Conservation (phyloP, 768 basidiomycete species). For the Trametes cingulata region DNA sequence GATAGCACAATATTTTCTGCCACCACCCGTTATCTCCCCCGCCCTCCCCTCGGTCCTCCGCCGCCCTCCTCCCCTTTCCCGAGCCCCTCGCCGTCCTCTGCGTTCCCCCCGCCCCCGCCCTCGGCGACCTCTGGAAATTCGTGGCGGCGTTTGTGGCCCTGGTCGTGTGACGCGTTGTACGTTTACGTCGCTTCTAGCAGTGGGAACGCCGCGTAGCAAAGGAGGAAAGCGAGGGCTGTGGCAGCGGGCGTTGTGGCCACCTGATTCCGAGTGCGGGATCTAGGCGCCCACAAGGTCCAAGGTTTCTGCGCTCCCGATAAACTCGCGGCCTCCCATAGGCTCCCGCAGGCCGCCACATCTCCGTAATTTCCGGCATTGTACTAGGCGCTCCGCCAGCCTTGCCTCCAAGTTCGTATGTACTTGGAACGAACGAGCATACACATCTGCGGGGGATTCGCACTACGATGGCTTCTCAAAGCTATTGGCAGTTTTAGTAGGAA, state of each 20-base stretch:
- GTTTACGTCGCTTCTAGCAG: not conserved
- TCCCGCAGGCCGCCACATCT: too few species aligned
- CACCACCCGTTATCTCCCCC: not conserved
- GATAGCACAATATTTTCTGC: conserved; percentile 6
- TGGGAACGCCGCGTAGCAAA: not conserved
- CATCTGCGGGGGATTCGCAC: too few species aligned
- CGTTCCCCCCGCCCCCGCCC: not conserved
- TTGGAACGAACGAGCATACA: too few species aligned
- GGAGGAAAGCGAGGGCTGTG: not conserved
- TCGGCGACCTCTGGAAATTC: not conserved
- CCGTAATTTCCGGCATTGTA: too few species aligned
- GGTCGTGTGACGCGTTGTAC: not conserved
- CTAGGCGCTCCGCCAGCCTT: not conserved
- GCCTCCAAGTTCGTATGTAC: too few species aligned
- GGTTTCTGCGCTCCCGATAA: not conserved
- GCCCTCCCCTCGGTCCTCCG: not conserved
- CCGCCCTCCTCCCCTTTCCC: not conserved
- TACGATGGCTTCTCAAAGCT: too few species aligned
- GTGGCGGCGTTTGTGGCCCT: not conserved
- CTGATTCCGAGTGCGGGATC: conserved; percentile 2
- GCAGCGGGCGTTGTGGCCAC: conserved; percentile 1
- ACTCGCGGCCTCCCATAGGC: not conserved
- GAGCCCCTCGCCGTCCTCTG: not conserved
- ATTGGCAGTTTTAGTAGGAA: too few species aligned
- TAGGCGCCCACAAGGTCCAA: not conserved